Base-by-base conservation (phyloP, 495 filamentous ascomycete species). In the Xylaria intraflava region DNA sequence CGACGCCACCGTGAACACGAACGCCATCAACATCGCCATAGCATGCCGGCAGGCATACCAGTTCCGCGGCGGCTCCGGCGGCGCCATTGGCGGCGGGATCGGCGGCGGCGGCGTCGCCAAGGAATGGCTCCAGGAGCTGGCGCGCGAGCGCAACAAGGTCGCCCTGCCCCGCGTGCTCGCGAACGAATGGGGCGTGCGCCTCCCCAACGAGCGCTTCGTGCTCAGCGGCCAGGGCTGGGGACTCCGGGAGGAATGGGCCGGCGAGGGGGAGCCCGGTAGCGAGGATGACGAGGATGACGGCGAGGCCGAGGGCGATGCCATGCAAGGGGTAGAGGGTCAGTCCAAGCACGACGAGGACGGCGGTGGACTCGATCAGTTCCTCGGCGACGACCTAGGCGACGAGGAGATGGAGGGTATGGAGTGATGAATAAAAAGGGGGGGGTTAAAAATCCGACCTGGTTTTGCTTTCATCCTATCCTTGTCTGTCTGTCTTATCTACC, bases 171-270 rank as follows among this genome's bases (percentile, higher is more conserved):
- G 83, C 43, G 83, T 91, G 0, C 49, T 66, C 6, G 78, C 81
- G 36, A 80, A 82, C 50, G 90, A 91, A 57, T 90, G 81, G 71
- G 93, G 93, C 12, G 81, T 93, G 51, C 75, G 90, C 40, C 69
- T 98, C 59, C 93, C 93, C 33, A 85, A 86, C 51, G 93, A 98
- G 81, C 77, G 88, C 65, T 97, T 95, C 65, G 91, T 92, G 57
- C 74, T 96, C 48, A 94, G 85, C 24, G 93, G 93, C 0, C 75
- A 80, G 16, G 83, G 83, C 53, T 98, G 93, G 93, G 81, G 83
- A 33, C 65, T 96, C 70, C 83, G 81, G 65, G 88, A 90, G 46
- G 80, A 84, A 50, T 95, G 88, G 88, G 78, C 72, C 11, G 77
- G 69, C 27, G 72, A 70, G 50, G 68, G 55, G 3, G 35, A 38